Base-by-base conservation (phyloP, 2,329 filamentous ascomycete genomes). In the Macrophomina pseudophaseolina region DNA sequence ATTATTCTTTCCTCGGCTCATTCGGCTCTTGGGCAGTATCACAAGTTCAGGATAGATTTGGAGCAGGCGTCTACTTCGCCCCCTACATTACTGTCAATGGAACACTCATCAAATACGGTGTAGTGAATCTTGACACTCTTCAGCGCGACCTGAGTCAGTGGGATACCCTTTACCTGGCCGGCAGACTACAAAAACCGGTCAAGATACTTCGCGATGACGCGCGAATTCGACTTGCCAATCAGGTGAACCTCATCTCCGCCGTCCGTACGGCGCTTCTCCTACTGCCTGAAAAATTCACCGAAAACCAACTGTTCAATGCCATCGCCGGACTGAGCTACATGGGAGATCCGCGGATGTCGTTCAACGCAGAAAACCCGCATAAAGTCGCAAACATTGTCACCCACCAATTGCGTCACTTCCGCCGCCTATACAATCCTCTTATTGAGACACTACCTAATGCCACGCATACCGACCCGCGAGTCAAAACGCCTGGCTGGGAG, bases 21-120 rank as follows among this genome's bases (percentile, higher is more conserved):
- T 80, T 97, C 23, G 94, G 94, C 1, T 98, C 94, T 1, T 94
- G 89, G 35, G 85, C 92, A 4, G 92, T 98, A 18, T 93, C 92
- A 14, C 86, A 88, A 64, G 89, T 97, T 23, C 94, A 99, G 78
- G 92, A 98, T 74, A 86, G 84, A 70, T 92, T 91, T 82, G 95
- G 95, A 49, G 95, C 95, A 0, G 96, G 95, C 6, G 93, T 97
- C 46, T 99, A 99, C 80, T 99, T 97, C 82, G 97, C 99, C 74
- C 94, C 95, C 0, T 97, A 94, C 76, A 88, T 99, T 58, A 94
- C 91, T 2, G 90, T 98, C 68, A 97, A 98, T 73, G 96, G 95
- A 48, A 96, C 93, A 69, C 85, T 98, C 74, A 95, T 99, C 79
- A 99, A 99, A 80, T 99, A 99, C 74, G 95, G 94, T 23, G 95